Evolutionary conservation across 1,284 basidiomycete genomes (phyloP).

Genomic region (Coriolopsis trogii): DNA sequence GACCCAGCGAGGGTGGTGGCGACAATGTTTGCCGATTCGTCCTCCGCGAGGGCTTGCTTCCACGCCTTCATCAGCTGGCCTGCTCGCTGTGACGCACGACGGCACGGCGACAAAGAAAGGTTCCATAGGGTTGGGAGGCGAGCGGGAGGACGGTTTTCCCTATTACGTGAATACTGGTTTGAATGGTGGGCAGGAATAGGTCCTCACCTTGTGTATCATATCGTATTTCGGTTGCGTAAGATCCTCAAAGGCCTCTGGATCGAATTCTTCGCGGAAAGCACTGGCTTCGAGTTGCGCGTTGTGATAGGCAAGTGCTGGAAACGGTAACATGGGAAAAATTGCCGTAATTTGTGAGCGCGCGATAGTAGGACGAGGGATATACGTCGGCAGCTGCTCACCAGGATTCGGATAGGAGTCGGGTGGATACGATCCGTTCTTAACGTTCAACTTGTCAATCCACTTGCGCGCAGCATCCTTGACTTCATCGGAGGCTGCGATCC

Average conservation of each 20-base stretch:
- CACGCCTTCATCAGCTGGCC: slow-evolving; percentile 77
- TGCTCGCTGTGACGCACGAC: slow-evolving; percentile 55
- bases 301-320: slow-evolving; percentile 66
- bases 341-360: slow-evolving; percentile 13
- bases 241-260: slow-evolving; percentile 77
- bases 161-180: slow-evolving; percentile 18
- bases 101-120: slow-evolving; percentile 7
- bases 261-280: slow-evolving; percentile 88
- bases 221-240: slow-evolving; percentile 78
- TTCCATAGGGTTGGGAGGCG: slow-evolving; percentile 8
- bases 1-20: slow-evolving; percentile 48
- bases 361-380: slow-evolving; percentile 6
- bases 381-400: slow-evolving; percentile 52
- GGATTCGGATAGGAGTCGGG: slow-evolving; percentile 95
- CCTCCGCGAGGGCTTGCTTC: slow-evolving; percentile 70
- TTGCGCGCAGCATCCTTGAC: slow-evolving; percentile 70
- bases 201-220: slow-evolving; percentile 76
- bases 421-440: slow-evolving; percentile 81
- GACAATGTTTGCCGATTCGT: slow-evolving; percentile 59
- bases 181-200: neutral
- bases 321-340: slow-evolving; percentile 7
- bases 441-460: slow-evolving; percentile 79
- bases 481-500: slow-evolving; percentile 61
- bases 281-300: slow-evolving; percentile 90
- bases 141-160: slow-evolving; percentile 10